Percentiles rank a stretch among this genome's conserved stretches.
phyloP scores from a whole-genome alignment of 1,139 yeast genomes.

The Candida glucosophila region DNA sequence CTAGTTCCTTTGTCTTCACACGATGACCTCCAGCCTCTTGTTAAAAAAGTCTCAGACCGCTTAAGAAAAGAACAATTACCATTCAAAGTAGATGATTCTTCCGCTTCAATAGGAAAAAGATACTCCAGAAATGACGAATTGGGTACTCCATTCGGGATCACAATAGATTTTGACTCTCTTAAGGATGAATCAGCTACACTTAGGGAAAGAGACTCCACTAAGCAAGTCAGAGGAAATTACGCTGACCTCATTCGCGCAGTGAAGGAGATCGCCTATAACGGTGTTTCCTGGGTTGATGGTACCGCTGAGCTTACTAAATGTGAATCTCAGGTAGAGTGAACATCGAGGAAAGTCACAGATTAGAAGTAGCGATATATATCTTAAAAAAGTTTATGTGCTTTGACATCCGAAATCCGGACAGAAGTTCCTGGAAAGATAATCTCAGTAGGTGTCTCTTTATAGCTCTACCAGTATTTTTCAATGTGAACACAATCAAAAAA shows the following conservation, averaged over 20 bases:
- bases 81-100: slow-evolving; percentile 93
- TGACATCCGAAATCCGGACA: no score
- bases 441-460: no score
- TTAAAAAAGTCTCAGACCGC: slow-evolving; percentile 56
- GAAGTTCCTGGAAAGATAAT: no score
- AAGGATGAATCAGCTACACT: slow-evolving; percentile 87
- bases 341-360: no score
- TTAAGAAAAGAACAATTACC: slow-evolving; percentile 82
- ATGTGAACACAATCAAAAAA: no score
- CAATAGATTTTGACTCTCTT: slow-evolving; percentile 92
- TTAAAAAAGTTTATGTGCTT: no score
- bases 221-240: slow-evolving; percentile 90
- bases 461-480: no score
- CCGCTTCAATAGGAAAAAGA: slow-evolving; percentile 97
- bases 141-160: slow-evolving; percentile 98
- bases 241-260: slow-evolving; percentile 75
- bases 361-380: no score
- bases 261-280: slow-evolving; percentile 65
- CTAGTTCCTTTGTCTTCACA: slow-evolving; percentile 90
- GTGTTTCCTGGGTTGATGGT: slow-evolving; percentile 77
- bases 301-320: slow-evolving; percentile 61
- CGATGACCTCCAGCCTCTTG: slow-evolving; percentile 70
- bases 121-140: slow-evolving; percentile 98
- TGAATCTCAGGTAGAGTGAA: slow-evolving; percentile 50
- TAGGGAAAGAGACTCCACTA: slow-evolving; percentile 96